A percentile compares a stretch with the other conserved stretches of the same genome.
phyloP scores from a whole-genome alignment of 83 land plant genomes.

The Thuja plicata region DNA sequence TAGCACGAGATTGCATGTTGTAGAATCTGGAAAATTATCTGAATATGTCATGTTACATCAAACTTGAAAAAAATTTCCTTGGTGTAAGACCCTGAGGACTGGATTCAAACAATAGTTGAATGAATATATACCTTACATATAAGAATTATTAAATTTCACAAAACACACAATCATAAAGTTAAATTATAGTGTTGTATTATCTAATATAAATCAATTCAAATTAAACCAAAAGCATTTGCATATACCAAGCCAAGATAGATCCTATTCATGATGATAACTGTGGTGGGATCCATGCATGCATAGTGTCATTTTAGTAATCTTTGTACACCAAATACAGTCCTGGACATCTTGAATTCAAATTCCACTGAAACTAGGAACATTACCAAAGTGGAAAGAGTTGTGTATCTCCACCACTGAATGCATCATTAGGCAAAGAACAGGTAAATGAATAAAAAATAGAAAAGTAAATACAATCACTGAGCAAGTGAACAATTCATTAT shows the following conservation, averaged over 20 bases:
- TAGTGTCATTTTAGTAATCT: not conserved
- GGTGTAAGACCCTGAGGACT: not conserved
- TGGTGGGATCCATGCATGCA: not conserved
- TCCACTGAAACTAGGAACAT: not conserved
- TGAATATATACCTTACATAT: not conserved
- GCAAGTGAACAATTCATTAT: too few species aligned
- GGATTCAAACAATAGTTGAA: not conserved
- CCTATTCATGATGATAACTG: too few species aligned
- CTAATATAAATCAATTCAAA: too few species aligned
- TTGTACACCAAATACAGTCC: not conserved
- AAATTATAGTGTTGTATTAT: too few species aligned
- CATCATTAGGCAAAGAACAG: too few species aligned
- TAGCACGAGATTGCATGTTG: too few species aligned
- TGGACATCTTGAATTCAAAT: not conserved
- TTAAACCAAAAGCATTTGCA: too few species aligned
- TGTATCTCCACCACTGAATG: not conserved
- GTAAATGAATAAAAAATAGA: too few species aligned
- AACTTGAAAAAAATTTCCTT: not conserved
- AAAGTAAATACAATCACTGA: too few species aligned
- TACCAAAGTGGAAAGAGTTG: not conserved
- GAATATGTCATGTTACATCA: not conserved
- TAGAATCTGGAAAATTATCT: not conserved
- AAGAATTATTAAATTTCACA: too few species aligned
- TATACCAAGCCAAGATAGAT: too few species aligned
- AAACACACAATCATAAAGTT: not conserved